Conservation (phyloP, 2,329 filamentous ascomycete species). For the Penicillium sp. region DNA sequence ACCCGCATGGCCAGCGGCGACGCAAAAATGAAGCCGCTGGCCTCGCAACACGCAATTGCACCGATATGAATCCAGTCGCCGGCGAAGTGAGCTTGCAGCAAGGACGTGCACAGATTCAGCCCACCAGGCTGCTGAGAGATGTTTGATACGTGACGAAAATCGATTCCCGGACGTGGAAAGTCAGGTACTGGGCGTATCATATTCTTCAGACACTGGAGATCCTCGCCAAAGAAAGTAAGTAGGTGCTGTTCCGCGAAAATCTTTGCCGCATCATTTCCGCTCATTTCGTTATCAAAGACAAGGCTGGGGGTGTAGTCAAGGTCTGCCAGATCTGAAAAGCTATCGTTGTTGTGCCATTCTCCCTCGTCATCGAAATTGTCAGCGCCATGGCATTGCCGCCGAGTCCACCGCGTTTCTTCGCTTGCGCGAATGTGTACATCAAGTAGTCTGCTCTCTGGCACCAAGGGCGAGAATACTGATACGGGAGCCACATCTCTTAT, state of each 20-base stretch:
- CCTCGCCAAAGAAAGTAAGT: slow-evolving; percentile 49
- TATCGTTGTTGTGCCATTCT: not conserved
- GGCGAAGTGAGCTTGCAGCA: too few species aligned
- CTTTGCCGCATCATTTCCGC: slow-evolving; percentile 41
- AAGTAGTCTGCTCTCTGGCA: slow-evolving; percentile 54
- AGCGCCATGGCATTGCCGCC: not conserved
- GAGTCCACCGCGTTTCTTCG: slow-evolving; percentile 33
- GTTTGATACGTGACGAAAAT: too few species aligned
- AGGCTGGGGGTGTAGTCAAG: slow-evolving; percentile 43
- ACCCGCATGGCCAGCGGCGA: too few species aligned
- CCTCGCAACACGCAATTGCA: too few species aligned
- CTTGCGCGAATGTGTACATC: slow-evolving; percentile 54
- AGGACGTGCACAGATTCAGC: too few species aligned
- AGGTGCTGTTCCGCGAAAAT: slow-evolving; percentile 47
- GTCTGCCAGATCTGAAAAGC: slow-evolving; percentile 14
- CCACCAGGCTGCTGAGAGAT: too few species aligned
- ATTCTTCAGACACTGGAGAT: slow-evolving; percentile 48
- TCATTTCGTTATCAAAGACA: slow-evolving; percentile 54
- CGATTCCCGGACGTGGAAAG: slow-evolving; percentile 54
- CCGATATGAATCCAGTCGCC: too few species aligned
- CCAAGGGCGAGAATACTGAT: slow-evolving; percentile 54
- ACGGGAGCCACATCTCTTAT: slow-evolving; percentile 64
- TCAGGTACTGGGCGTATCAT: slow-evolving; percentile 54
- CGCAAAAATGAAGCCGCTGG: too few species aligned
- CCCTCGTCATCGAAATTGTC: not conserved